Conservation (phyloP, 2,329 filamentous ascomycete species). For the Pseudodiploospora longispora region DNA sequence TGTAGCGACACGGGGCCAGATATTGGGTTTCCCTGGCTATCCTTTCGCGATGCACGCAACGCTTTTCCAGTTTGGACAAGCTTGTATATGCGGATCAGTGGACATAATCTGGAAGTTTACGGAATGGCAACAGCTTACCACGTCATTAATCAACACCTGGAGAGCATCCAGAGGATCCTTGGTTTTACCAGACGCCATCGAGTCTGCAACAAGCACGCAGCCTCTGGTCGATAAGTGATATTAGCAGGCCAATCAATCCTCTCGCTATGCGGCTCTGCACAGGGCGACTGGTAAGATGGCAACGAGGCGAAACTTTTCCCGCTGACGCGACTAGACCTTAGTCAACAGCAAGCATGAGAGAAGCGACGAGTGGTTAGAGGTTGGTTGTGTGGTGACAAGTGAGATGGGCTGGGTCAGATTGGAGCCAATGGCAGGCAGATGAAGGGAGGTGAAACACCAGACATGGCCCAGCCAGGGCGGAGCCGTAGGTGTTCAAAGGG, state of each 20-base stretch:
- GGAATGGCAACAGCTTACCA: slow-evolving; percentile 32
- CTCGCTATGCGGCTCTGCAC: too few relatives aligned
- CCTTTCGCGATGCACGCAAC: slow-evolving; percentile 39
- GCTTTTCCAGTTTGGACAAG: slow-evolving; percentile 53
- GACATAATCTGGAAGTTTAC: not conserved
- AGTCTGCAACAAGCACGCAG: too few relatives aligned
- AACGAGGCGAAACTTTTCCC: too few relatives aligned
- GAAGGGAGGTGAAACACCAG: not conserved
- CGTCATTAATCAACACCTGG: slow-evolving; percentile 46
- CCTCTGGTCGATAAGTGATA: too few relatives aligned
- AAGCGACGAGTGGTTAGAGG: too few relatives aligned
- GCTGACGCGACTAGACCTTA: too few relatives aligned
- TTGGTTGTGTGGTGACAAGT: too few relatives aligned
- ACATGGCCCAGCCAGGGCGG: too few relatives aligned
- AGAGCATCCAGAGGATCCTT: slow-evolving; percentile 38
- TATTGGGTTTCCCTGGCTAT: slow-evolving; percentile 31
- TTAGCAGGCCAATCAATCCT: too few relatives aligned
- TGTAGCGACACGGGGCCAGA: slow-evolving; percentile 25
- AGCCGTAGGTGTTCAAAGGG: too few relatives aligned
- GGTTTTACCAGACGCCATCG: slow-evolving; percentile 11
- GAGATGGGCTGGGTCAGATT: slow-evolving; percentile 2
- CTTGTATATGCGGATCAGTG: slow-evolving; percentile 22
- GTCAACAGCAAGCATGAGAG: too few relatives aligned
- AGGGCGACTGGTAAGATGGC: too few relatives aligned
- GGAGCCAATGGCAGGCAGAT: slow-evolving; percentile 20